Base-by-base conservation (phyloP, 768 basidiomycete species). In the Termitomyces sp. region DNA sequence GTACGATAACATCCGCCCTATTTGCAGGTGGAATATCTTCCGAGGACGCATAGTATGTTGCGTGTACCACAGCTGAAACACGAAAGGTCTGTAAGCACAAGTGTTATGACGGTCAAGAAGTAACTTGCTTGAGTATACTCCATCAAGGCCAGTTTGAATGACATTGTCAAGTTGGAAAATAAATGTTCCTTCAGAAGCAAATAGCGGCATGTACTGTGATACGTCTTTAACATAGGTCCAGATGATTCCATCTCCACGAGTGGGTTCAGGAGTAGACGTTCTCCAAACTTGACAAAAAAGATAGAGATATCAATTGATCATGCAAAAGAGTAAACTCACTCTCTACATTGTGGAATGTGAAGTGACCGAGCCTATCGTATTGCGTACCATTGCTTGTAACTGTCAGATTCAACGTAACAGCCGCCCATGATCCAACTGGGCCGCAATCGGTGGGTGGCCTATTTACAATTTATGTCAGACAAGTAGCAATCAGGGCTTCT, bases 191-290 rank as follows among this genome's bases (percentile, higher is more conserved):
- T 82, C 72, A 60, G 84, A 78, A 1, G 82, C 73, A 65, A 92
- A 92, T 40, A 92, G 77, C 1, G 88, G 87, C 4, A 77, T 80
- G 59, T 85, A 92, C 24, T 82, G 82, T 7, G 88, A 86, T 26
- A 87, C 87, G 62, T 92, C 90, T 66, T 91, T 91, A 62, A 83
- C 68, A 56, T 81, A 85, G 0, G 88, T 89, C 89, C 88, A 91
- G 50, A 89, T 84, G 58, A 91, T 90, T 12, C 89, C 90, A 49
- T 81, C 76, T 3, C 80, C 76, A 14, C 62, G 63, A 0, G 83
- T 86, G 0, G 90, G 90, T 68, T 92, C 90, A 0, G 89, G 85
- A 18, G 90, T 92, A 0, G 88, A 90, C 20, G 87, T 90, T 38
- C 90, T 77, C 90, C 89, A 90, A 52, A 90, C 87, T 56, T 13